Evolutionary conservation across 1,139 yeast genomes (phyloP).

Genomic region (Taiozyma sp.): DNA sequence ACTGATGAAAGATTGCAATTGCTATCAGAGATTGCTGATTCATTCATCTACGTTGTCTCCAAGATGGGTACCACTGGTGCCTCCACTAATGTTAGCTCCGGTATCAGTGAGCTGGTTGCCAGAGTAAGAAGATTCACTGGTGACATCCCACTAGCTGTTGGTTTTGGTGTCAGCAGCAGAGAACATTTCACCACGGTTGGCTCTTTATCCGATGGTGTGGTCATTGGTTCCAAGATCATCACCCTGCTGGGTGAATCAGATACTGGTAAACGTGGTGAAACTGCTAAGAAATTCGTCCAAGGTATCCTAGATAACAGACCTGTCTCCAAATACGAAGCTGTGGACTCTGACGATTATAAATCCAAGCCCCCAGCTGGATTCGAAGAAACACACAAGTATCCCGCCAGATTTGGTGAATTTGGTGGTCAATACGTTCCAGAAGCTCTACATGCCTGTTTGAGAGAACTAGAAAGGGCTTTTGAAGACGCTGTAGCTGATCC

Average conservation of each 20-base stretch:
- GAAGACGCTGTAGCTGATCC: slow-evolving; percentile 87
- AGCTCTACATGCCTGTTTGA: slow-evolving; percentile 85
- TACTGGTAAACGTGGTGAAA: slow-evolving; percentile 53
- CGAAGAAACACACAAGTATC: slow-evolving; percentile 54
- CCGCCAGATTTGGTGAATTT: slow-evolving; percentile 84
- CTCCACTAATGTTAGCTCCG: slow-evolving; percentile 54
- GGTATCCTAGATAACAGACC: slow-evolving; percentile 65
- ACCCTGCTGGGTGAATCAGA: slow-evolving; percentile 61
- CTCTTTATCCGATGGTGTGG: slow-evolving; percentile 84
- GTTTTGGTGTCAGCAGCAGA: slow-evolving; percentile 93
- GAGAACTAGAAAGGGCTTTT: slow-evolving; percentile 84
- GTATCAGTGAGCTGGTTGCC: slow-evolving; percentile 63
- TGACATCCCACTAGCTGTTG: slow-evolving; percentile 87
- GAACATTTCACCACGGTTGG: slow-evolving; percentile 86
- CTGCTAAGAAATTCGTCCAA: slow-evolving; percentile 64
- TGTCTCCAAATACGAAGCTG: slow-evolving; percentile 25
- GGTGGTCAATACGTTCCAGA: slow-evolving; percentile 99
- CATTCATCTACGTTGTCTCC: slow-evolving; percentile 92
- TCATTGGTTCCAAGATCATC: slow-evolving; percentile 86
- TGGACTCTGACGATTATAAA: slow-evolving; percentile 15
- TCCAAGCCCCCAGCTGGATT: slow-evolving; percentile 36
- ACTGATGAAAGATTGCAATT: slow-evolving; percentile 81
- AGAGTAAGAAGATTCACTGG: slow-evolving; percentile 75
- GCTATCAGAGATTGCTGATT: slow-evolving; percentile 83
- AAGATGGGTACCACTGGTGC: slow-evolving; percentile 99